Conservation (phyloP, 2,329 filamentous ascomycete genomes). For the Orbilia blumenaviensis region DNA sequence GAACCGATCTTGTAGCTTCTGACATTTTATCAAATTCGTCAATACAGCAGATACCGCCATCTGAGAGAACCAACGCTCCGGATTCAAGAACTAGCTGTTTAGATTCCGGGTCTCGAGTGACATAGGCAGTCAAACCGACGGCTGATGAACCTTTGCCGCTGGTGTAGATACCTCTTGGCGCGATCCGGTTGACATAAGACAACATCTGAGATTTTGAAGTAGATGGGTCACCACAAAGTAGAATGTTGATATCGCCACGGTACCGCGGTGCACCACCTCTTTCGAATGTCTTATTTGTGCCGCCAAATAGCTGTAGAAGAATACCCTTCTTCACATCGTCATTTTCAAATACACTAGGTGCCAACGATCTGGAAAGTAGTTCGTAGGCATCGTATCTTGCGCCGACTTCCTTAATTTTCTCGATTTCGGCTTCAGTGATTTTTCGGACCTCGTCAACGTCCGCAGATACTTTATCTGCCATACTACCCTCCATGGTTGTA, state of each 20-base stretch:
- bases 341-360: slow-evolving; percentile 95
- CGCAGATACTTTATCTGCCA: slow-evolving; percentile 75
- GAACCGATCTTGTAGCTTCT: slow-evolving; percentile 75
- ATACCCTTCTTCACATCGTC: slow-evolving; percentile 99
- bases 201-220: slow-evolving; percentile 96
- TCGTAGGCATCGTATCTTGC: slow-evolving; percentile 89
- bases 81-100: slow-evolving; percentile 78
- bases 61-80: slow-evolving; percentile 76
- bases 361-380: slow-evolving; percentile 85
- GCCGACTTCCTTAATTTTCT: slow-evolving; percentile 83
- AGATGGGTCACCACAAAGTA: slow-evolving; percentile 95
- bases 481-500: slow-evolving; percentile 84
- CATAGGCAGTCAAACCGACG: slow-evolving; percentile 79
- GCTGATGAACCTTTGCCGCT: slow-evolving; percentile 79
- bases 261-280: slow-evolving; percentile 96
- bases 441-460: slow-evolving; percentile 84
- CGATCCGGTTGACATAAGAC: slow-evolving; percentile 96
- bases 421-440: slow-evolving; percentile 84
- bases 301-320: slow-evolving; percentile 92
- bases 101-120: slow-evolving; percentile 78
- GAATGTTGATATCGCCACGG: slow-evolving; percentile 94
- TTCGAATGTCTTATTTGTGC: slow-evolving; percentile 96
- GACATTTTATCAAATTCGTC: slow-evolving; percentile 85
- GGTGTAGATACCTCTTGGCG: slow-evolving; percentile 83
- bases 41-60: slow-evolving; percentile 80